Evolutionary conservation across 257 asterid genomes (phyloP).

Genomic region (Handroanthus guayacan): DNA sequence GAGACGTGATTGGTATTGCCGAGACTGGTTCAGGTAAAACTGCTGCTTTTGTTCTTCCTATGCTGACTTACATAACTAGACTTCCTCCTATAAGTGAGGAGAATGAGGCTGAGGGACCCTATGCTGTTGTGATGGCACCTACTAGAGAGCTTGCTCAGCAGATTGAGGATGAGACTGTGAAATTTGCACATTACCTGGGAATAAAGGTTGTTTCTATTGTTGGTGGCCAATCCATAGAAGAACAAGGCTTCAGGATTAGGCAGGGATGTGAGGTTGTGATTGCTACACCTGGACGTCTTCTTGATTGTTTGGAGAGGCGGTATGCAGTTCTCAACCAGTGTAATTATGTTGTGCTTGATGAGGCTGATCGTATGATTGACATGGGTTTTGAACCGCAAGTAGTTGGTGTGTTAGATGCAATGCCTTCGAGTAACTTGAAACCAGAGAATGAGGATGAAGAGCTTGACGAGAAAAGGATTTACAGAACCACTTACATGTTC

Average conservation of each 20-base stretch:
- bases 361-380: conserved; percentile 75
- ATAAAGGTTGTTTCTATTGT: conserved; percentile 65
- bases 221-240: conserved; percentile 69
- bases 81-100: conserved; percentile 60
- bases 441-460: conserved; percentile 74
- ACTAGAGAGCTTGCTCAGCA: conserved; percentile 61
- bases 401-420: conserved; percentile 63
- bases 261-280: conserved; percentile 71
- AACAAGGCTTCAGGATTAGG: conserved; percentile 58
- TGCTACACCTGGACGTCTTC: conserved; percentile 68
- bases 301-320: conserved; percentile 62
- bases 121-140: conserved; percentile 64
- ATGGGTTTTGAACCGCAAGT: conserved; percentile 80
- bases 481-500: conserved; percentile 68
- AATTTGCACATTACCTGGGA: conserved; percentile 58
- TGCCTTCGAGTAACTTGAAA: conserved; percentile 72
- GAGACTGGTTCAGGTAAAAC: conserved; percentile 74
- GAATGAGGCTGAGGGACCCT: conserved; percentile 60
- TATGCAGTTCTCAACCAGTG: conserved; percentile 67
- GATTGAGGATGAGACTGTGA: conserved; percentile 57
- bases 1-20: conserved; percentile 60
- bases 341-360: conserved; percentile 66
- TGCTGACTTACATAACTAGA: conserved; percentile 59
- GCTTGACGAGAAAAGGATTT: conserved; percentile 62
- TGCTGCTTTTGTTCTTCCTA: conserved; percentile 71